Base-by-base conservation (phyloP, 75 land plant species). In the Gnetum montanum region DNA sequence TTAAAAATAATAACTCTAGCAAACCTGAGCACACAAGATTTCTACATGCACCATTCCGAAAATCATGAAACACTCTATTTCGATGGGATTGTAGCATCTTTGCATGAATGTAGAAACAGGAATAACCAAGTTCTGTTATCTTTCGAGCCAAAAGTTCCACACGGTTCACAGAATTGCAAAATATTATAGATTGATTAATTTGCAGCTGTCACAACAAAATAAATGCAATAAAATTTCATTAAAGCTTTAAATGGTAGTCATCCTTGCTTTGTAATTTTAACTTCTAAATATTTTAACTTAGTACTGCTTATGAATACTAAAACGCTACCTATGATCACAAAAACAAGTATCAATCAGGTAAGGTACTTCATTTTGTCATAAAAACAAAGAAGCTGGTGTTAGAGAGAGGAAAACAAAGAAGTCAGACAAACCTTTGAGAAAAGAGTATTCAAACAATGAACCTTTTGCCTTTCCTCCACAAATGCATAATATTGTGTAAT, bases 31-130 rank as follows among this genome's bases (percentile, higher is more conserved):
- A 69, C 6, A 69, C 72, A 34, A 69, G 72, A 37, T 69, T 69
- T 22, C 72, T 49, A 43, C 69, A 69, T 1, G 72, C 72, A 27
- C 72, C 72, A 47, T 69, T 69, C 13, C 72, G 58, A 43, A 69
- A 69, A 41, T 69, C 72, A 46, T 69, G 72, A 41, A 69, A 69
- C 4, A 69, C 72, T 34, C 66, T 64, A 26, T 69, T 69, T 10
- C 69, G 44, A 37, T 69, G 72, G 20, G 72, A 69, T 34, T 69
- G 69, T 10, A 69, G 62, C 72, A 69, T 69, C 60, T 69, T 69
- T 8, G 72, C 72, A 54, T 69, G 72, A 25, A 69, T 69, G 61
- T 64, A 69, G 29, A 69, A 69, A 37, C 72, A 69, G 12, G 72
- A 69, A 64, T 69, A 69, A 16, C 72, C 72, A n/a, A 69, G 54